A percentile compares a stretch with the other conserved stretches of the same genome.
Evolutionary conservation across 176 grass and related monocot genomes (phyloP).

Genomic region (Pontederia crassipes): DNA sequence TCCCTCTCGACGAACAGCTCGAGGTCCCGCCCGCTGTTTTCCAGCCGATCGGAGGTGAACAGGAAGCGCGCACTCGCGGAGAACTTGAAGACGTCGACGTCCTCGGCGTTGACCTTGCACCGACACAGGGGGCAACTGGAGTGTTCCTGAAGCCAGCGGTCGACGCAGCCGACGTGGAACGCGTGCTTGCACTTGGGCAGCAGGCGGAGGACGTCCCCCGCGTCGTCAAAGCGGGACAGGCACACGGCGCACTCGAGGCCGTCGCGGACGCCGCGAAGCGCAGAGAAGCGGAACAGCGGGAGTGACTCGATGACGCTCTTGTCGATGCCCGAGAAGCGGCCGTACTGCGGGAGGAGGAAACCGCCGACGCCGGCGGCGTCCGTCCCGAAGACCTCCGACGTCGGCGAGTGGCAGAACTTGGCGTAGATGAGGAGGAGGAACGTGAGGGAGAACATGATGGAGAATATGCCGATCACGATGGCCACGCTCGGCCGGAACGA

Average conservation of each 20-base stretch:
- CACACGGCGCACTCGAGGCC: slow-evolving; percentile 92
- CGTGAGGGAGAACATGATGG: slow-evolving; percentile 75
- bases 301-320: slow-evolving; percentile 70
- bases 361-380: background rate
- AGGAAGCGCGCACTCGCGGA: slow-evolving; percentile 46
- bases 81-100: slow-evolving; percentile 44
- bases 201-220: slow-evolving; percentile 62
- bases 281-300: slow-evolving; percentile 73
- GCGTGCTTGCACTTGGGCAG: slow-evolving; percentile 71
- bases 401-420: slow-evolving; percentile 53
- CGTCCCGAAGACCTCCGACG: background rate
- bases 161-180: slow-evolving; percentile 81
- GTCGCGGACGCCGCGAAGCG: slow-evolving; percentile 49
- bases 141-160: slow-evolving; percentile 63
- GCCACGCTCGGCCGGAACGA: slow-evolving; percentile 63
- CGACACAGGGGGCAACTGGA: slow-evolving; percentile 90
- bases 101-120: slow-evolving; percentile 30
- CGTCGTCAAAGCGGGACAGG: slow-evolving; percentile 63
- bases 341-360: background rate
- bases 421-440: slow-evolving; percentile 77
- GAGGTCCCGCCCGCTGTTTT: background rate
- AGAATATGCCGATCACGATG: slow-evolving; percentile 76
- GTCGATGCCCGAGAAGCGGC: slow-evolving; percentile 25
- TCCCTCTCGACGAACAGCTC: slow-evolving; percentile 13
- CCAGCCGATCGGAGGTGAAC: slow-evolving; percentile 13